Percentiles rank a stretch among this genome's conserved stretches.
Conservation (phyloP, 208 protist genomes). For the Wallacemonas sp. region DNA sequence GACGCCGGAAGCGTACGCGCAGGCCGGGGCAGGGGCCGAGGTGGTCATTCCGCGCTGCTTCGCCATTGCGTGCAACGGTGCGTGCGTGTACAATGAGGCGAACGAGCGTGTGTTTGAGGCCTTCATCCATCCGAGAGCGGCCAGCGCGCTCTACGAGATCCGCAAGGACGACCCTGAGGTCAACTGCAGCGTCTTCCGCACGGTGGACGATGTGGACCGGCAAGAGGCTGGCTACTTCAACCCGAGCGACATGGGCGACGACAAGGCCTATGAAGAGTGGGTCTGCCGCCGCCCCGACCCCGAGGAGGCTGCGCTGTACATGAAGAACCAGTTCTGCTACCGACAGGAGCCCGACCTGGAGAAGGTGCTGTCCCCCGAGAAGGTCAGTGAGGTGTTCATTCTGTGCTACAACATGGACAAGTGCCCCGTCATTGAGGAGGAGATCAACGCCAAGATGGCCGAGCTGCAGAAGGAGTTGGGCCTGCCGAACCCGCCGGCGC, state of each 20-base stretch:
- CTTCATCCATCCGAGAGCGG: constrained; percentile 32
- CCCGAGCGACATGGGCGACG: constrained; percentile 44
- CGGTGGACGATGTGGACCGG: constrained; percentile 35
- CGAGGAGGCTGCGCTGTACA: constrained; percentile 48
- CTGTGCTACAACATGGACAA: constrained; percentile 61
- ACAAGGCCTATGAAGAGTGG: constrained; percentile 62
- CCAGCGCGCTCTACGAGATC: constrained; percentile 45
- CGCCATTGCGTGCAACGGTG: constrained; percentile 66
- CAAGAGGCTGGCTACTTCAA: constrained; percentile 38
- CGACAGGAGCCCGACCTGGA: constrained; percentile 52
- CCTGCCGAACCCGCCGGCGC: constrained; percentile 29
- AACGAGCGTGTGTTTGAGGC: constrained; percentile 51
- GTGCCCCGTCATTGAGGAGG: constrained; percentile 28
- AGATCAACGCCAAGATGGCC: constrained; percentile 34
- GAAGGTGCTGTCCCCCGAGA: constrained; percentile 38
- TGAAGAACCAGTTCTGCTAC: constrained; percentile 48
- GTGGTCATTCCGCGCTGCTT: constrained; percentile 59
- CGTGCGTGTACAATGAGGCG: constrained; percentile 61
- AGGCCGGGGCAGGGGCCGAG: not conserved
- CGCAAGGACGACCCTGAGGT: constrained; percentile 52
- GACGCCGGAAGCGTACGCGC: constrained; percentile 10
- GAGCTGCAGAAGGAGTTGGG: constrained; percentile 26
- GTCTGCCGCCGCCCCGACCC: constrained; percentile 51
- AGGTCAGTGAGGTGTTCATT: constrained; percentile 70
- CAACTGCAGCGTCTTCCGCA: constrained; percentile 62